Evolutionary conservation across 2,329 filamentous ascomycete genomes (phyloP).

Genomic region (Madurella mycetomatis): DNA sequence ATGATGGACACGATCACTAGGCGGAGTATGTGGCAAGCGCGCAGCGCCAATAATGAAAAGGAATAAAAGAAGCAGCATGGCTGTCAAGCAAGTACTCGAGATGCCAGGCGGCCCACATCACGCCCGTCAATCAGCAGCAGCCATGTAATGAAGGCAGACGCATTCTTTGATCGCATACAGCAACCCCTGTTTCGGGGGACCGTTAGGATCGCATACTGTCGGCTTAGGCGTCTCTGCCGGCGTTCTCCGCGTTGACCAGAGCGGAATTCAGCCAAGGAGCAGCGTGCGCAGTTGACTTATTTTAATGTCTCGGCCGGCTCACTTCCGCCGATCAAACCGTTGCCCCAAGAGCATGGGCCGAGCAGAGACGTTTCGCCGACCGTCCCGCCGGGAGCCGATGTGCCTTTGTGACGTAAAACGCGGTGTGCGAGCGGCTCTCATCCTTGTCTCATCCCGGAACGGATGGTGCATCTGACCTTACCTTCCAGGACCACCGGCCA

Average conservation of each 20-base stretch:
- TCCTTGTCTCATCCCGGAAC: background rate
- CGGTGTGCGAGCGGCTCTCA: conserved; percentile 2
- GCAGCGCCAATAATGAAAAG: conserved; percentile 1
- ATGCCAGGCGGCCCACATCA: background rate
- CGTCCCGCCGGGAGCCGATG: conserved; percentile 11
- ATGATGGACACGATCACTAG: conserved; percentile 84
- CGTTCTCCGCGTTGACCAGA: conserved; percentile 2
- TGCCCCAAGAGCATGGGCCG: background rate
- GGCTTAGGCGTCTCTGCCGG: conserved; percentile 16
- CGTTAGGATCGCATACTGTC: conserved; percentile 18
- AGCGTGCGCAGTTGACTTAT: background rate
- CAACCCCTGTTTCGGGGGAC: too few species aligned
- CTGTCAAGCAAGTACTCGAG: background rate
- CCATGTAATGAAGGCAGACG: too few species aligned
- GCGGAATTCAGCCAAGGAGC: background rate
- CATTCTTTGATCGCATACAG: too few species aligned
- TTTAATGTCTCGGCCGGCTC: too few species aligned
- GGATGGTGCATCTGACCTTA: conserved; percentile 16
- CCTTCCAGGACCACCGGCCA: conserved; percentile 1
- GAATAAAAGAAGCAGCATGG: background rate
- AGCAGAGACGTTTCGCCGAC: conserved; percentile 1
- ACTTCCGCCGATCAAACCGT: background rate
- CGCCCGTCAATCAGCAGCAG: too few species aligned
- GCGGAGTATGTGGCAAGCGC: conserved; percentile 4
- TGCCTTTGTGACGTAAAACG: conserved; percentile 20